phyloP scores from a whole-genome alignment of 2,329 filamentous ascomycete species.

The Pseudocercospora crystallina region DNA sequence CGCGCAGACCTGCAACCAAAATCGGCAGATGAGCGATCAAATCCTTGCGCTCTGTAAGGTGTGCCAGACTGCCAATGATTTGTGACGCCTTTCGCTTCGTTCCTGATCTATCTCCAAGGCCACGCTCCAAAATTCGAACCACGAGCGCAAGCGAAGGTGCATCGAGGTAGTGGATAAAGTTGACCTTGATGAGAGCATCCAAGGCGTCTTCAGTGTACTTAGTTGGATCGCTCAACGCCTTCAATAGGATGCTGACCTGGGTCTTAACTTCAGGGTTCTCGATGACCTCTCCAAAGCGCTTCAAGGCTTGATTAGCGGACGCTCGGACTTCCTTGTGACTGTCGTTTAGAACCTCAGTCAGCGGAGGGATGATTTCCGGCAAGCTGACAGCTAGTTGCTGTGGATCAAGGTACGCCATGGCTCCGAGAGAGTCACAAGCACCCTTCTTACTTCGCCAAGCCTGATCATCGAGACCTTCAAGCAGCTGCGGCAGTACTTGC shows the following conservation, averaged over 20 bases:
- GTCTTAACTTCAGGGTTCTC: constrained; percentile 96
- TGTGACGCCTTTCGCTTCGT: constrained; percentile 96
- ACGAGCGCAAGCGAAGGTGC: constrained; percentile 92
- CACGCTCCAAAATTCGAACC: constrained; percentile 91
- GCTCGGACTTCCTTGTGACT: constrained; percentile 95
- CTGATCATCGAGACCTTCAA: constrained; percentile 88
- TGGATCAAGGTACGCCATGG: constrained; percentile 97
- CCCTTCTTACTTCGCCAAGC: constrained; percentile 99
- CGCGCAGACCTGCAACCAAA: constrained; percentile 82
- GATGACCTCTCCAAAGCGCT: constrained; percentile 97
- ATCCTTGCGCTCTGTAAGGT: constrained; percentile 94
- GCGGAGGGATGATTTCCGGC: constrained; percentile 92
- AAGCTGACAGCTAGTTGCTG: constrained; percentile 89
- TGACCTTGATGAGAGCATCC: constrained; percentile 94
- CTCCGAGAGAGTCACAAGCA: constrained; percentile 91
- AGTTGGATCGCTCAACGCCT: constrained; percentile 94
- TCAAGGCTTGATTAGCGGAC: constrained; percentile 91
- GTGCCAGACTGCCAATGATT: constrained; percentile 95
- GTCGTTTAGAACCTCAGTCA: constrained; percentile 92
- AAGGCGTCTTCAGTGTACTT: constrained; percentile 95
- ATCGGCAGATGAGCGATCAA: constrained; percentile 88
- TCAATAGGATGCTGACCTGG: constrained; percentile 85
- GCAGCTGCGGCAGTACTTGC: constrained; percentile 83
- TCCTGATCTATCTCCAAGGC: constrained; percentile 82
- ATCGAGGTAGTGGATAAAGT: constrained; percentile 97